phyloP scores from a whole-genome alignment of 1,284 basidiomycete genomes.

The Cutaneotrichosporon cavernicola region DNA sequence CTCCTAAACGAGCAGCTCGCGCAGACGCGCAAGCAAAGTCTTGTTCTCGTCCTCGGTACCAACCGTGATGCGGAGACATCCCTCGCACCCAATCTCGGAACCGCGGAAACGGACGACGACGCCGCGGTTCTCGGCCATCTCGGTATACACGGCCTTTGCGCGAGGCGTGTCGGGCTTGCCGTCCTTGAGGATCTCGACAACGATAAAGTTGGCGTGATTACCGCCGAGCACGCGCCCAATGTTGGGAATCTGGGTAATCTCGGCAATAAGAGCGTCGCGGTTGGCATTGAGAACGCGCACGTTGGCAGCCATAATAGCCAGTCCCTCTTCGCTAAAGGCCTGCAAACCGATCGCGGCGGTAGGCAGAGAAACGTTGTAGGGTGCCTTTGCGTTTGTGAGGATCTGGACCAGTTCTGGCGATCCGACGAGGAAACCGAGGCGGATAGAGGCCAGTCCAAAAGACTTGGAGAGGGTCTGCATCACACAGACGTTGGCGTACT shows the following conservation, averaged over 20 bases:
- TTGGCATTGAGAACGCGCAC: slow-evolving; percentile 63
- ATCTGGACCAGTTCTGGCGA: slow-evolving; percentile 88
- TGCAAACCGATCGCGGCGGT: slow-evolving; percentile 79
- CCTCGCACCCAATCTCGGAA: slow-evolving; percentile 79
- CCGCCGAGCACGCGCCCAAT: slow-evolving; percentile 74
- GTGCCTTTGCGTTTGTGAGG: slow-evolving; percentile 93
- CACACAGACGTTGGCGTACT: slow-evolving; percentile 87
- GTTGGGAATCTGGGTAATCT: slow-evolving; percentile 55
- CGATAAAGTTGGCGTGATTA: slow-evolving; percentile 88
- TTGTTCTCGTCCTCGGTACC: slow-evolving; percentile 80
- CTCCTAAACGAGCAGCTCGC: slow-evolving; percentile 34
- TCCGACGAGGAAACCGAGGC: slow-evolving; percentile 84
- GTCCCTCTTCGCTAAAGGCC: slow-evolving; percentile 67
- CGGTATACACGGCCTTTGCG: slow-evolving; percentile 72
- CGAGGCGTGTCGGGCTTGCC: slow-evolving; percentile 67
- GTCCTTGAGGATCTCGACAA: slow-evolving; percentile 72
- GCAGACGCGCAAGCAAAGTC: slow-evolving; percentile 54
- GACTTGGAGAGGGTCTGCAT: slow-evolving; percentile 95
- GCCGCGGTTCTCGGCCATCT: slow-evolving; percentile 77
- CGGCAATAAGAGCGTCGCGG: slow-evolving; percentile 59
- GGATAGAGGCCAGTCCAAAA: slow-evolving; percentile 91
- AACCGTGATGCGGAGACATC: slow-evolving; percentile 85
- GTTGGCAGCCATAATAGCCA: slow-evolving; percentile 68
- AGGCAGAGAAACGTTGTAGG: slow-evolving; percentile 93
- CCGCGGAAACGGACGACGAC: slow-evolving; percentile 92